Conservation (phyloP, 139 green algal species). For the Coccomyxa sp. region DNA sequence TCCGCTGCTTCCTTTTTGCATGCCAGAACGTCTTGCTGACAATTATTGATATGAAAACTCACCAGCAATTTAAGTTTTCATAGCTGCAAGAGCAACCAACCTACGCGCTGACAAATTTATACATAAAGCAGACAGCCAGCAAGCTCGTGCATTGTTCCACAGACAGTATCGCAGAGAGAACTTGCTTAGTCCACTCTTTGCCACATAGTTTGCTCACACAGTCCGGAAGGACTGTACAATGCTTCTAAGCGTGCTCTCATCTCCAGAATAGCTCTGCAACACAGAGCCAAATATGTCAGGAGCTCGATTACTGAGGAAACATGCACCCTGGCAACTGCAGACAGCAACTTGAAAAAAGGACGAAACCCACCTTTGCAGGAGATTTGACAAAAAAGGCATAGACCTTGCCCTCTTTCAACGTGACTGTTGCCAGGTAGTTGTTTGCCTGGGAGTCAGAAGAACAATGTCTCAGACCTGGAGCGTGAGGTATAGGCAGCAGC, state of each 20-base stretch:
- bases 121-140: too few species aligned
- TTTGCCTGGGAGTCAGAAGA: slow-evolving; percentile 26
- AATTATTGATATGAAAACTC: too few species aligned
- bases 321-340: neutral
- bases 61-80: too few species aligned
- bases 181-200: too few species aligned
- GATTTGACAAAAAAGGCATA: slow-evolving; percentile 56
- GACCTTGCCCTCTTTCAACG: slow-evolving; percentile 70
- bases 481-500: too few species aligned
- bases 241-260: slow-evolving; percentile 45
- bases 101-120: too few species aligned
- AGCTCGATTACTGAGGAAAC: neutral
- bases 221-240: slow-evolving; percentile 62
- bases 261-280: slow-evolving; percentile 37
- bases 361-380: slow-evolving; percentile 25
- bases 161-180: too few species aligned
- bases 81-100: too few species aligned
- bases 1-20: too few species aligned
- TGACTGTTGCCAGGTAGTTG: slow-evolving; percentile 67
- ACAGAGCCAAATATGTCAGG: neutral
- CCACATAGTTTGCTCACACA: slow-evolving; percentile 33
- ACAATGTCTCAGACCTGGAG: neutral
- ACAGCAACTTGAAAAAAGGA: neutral
- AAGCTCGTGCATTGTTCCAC: too few species aligned
- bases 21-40: too few species aligned